phyloP scores from a whole-genome alignment of 2,329 filamentous ascomycete genomes.

The Claviceps humidiphila region DNA sequence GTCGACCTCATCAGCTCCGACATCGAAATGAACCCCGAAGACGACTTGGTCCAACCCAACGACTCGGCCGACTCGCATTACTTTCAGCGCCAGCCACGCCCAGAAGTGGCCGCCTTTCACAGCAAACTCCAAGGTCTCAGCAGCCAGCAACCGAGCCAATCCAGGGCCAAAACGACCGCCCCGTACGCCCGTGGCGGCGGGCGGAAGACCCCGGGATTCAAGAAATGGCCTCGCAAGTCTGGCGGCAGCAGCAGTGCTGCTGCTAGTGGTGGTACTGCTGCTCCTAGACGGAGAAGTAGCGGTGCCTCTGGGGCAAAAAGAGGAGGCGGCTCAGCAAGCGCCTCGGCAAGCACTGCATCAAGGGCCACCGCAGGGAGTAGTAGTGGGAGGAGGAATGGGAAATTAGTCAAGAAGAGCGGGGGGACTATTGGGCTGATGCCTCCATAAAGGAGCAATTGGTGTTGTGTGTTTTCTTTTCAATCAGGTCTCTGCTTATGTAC shows the following conservation, averaged over 20 bases:
- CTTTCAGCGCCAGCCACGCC: slow-evolving; percentile 21
- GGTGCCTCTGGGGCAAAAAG: slow-evolving; percentile 12
- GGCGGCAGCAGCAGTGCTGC: slow-evolving; percentile 11
- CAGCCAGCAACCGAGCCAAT: slow-evolving; percentile 13
- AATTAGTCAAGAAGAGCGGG: slow-evolving; percentile 20
- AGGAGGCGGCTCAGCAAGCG: slow-evolving; percentile 12
- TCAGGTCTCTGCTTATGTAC: background rate
- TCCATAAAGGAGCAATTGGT: slow-evolving; percentile 10
- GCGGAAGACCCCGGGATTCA: slow-evolving; percentile 15
- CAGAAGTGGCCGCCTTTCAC: slow-evolving; percentile 23
- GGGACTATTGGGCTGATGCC: slow-evolving; percentile 27
- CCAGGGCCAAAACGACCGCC: slow-evolving; percentile 12
- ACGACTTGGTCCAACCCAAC: slow-evolving; percentile 23
- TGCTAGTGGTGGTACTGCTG: slow-evolving; percentile 10
- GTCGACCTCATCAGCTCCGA: slow-evolving; percentile 43
- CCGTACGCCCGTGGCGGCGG: slow-evolving; percentile 15
- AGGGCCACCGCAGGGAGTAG: slow-evolving; percentile 10
- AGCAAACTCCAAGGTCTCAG: slow-evolving; percentile 17
- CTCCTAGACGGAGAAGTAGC: slow-evolving; percentile 17
- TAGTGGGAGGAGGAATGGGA: slow-evolving; percentile 15
- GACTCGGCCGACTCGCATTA: slow-evolving; percentile 33
- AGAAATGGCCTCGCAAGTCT: slow-evolving; percentile 15
- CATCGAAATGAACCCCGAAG: slow-evolving; percentile 22
- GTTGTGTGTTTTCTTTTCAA: background rate
- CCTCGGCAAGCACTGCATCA: slow-evolving; percentile 7